Conservation (phyloP, 192 early-diverging fungal species). For the Thamnidium elegans region DNA sequence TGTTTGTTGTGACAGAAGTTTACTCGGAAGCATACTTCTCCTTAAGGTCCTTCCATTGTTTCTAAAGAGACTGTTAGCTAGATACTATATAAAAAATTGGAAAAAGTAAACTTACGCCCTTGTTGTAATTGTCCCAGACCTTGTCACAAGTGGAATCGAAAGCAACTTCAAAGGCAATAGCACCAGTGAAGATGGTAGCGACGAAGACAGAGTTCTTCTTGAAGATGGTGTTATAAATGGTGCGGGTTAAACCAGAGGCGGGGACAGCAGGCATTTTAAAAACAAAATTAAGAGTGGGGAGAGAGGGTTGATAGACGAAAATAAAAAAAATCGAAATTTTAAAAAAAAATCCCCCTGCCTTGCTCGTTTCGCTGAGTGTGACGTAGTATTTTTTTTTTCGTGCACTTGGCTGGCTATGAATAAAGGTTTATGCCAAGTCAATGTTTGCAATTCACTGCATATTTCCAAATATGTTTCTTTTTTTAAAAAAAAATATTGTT, state of each 20-base stretch:
- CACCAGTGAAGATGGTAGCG: constrained; percentile 61
- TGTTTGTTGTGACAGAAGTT: background rate
- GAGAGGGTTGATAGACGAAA: constrained; percentile 5
- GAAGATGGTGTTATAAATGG: constrained; percentile 63
- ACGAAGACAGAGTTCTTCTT: constrained; percentile 71
- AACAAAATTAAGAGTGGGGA: constrained; percentile 4
- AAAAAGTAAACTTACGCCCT: constrained; percentile 60
- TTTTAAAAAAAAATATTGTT: too few relatives aligned
- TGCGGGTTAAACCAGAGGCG: constrained; percentile 33
- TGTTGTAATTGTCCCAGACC: constrained; percentile 72
- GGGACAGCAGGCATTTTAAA: constrained; percentile 23
- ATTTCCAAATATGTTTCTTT: too few relatives aligned
- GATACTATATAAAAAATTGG: constrained; percentile 10
- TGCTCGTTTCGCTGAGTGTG: too few relatives aligned
- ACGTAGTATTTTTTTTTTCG: too few relatives aligned
- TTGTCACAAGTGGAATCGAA: constrained; percentile 60
- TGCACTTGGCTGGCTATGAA: too few relatives aligned
- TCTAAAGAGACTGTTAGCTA: constrained; percentile 36
- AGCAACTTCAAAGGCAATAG: constrained; percentile 70
- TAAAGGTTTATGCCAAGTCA: too few relatives aligned
- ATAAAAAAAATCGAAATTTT: too few relatives aligned
- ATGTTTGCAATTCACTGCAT: too few relatives aligned
- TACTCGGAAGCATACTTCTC: constrained; percentile 50
- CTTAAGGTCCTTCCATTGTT: constrained; percentile 84
- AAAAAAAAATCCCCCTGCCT: too few relatives aligned